Conservation (phyloP, 371 early-diverging fungal species). For the Rhizopus sp. region DNA sequence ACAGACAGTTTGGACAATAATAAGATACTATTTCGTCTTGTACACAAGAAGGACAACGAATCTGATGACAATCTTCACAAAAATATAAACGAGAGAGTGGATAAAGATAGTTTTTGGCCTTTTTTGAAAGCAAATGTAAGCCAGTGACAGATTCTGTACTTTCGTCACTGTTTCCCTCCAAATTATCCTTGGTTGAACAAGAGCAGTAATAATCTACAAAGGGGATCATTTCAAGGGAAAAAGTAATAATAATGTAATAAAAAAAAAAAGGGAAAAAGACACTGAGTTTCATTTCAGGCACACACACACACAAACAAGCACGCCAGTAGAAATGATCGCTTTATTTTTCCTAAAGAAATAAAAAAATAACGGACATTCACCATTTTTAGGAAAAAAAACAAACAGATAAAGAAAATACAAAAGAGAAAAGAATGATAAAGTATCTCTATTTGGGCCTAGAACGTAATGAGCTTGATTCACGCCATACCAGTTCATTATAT, state of each 20-base stretch:
- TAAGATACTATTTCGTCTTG: slow-evolving; percentile 86
- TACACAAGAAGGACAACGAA: slow-evolving; percentile 82
- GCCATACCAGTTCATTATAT: slow-evolving; percentile 7
- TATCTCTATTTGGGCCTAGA: not conserved
- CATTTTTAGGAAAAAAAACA: not conserved
- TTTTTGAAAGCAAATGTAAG: slow-evolving; percentile 34
- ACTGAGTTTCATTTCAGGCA: no score
- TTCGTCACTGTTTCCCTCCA: slow-evolving; percentile 7
- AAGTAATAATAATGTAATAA: no score
- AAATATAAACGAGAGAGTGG: slow-evolving; percentile 80
- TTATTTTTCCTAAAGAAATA: not conserved
- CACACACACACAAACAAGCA: not conserved
- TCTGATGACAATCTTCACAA: slow-evolving; percentile 83
- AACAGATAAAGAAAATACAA: no score
- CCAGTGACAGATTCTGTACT: slow-evolving; percentile 27
- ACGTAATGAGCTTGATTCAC: slow-evolving; percentile 3
- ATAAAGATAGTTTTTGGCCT: slow-evolving; percentile 51
- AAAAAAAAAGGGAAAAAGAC: no score
- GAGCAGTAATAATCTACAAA: slow-evolving; percentile 58
- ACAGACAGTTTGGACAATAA: slow-evolving; percentile 94
- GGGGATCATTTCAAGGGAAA: slow-evolving; percentile 16
- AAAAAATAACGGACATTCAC: slow-evolving; percentile 5
- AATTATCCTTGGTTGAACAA: slow-evolving; percentile 33
- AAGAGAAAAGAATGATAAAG: not conserved
- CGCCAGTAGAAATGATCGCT: no score